A percentile compares a stretch with the other conserved stretches of the same genome.
Conservation (phyloP, 495 filamentous ascomycete species). For the Penicillium coffeae region DNA sequence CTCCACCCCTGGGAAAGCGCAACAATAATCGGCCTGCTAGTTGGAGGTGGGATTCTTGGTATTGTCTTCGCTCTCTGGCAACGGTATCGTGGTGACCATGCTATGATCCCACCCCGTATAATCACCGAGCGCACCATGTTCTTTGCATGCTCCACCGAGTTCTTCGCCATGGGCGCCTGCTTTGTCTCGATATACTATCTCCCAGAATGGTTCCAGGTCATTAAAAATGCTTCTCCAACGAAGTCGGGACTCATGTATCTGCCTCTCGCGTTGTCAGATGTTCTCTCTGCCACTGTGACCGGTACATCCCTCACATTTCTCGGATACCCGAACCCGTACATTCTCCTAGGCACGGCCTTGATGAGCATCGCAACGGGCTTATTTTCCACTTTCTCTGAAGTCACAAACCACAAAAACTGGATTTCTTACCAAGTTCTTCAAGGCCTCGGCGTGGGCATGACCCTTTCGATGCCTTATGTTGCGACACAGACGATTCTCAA, state of each 20-base stretch:
- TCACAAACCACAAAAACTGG: constrained; percentile 1
- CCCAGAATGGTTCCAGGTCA: constrained; percentile 37
- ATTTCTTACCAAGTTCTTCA: constrained; percentile 9
- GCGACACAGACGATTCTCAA: constrained; percentile 5
- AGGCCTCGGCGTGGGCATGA: constrained; percentile 6
- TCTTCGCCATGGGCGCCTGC: constrained; percentile 18
- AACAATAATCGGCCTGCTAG: constrained; percentile 18
- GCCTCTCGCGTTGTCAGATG: constrained; percentile 9
- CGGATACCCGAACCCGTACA: constrained; percentile 4
- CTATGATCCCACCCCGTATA: constrained; percentile 36
- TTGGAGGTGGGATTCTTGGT: constrained; percentile 10
- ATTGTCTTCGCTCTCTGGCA: constrained; percentile 40
- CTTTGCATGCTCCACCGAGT: constrained; percentile 8
- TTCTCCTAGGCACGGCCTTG: constrained; percentile 5
- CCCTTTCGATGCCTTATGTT: constrained; percentile 6
- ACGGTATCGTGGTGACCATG: constrained; percentile 37
- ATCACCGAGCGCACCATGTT: constrained; percentile 9
- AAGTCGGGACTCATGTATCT: constrained; percentile 24
- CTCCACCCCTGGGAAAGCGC: constrained; percentile 12
- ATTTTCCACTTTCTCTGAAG: constrained; percentile 5
- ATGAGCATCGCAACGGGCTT: constrained; percentile 7
- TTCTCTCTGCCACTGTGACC: neutral
- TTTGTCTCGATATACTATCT: constrained; percentile 29
- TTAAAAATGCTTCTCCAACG: constrained; percentile 23
- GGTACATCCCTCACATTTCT: constrained; percentile 2